Conservation (phyloP, 73 alveolate species). For the Paramecium tetraurelia region DNA sequence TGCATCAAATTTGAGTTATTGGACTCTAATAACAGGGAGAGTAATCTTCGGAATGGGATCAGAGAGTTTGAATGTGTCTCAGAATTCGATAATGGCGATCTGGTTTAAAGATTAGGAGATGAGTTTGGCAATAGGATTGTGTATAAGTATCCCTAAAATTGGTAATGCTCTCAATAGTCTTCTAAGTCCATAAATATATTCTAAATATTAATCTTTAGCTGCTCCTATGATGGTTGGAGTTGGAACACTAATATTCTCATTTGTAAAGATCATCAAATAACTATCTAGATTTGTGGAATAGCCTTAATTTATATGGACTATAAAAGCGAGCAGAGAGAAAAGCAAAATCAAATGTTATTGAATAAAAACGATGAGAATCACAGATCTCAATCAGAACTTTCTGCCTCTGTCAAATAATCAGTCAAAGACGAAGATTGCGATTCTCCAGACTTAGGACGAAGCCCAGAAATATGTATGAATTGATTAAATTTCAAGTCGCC, state of each 20-base stretch:
- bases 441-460: conserved; percentile 17
- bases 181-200: not conserved
- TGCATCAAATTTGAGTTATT: not conserved
- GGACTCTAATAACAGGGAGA: conserved; percentile 85
- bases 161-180: conserved; percentile 72
- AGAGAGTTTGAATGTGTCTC: conserved; percentile 78
- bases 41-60: conserved; percentile 89
- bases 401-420: not conserved
- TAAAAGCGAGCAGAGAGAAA: conserved; percentile 13
- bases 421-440: not conserved
- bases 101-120: conserved; percentile 94
- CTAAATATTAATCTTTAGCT: not conserved
- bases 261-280: not conserved
- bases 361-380: not conserved
- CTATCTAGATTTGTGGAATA: conserved; percentile 9
- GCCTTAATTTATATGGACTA: conserved; percentile 13
- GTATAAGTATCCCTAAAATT: conserved; percentile 77
- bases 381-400: not conserved
- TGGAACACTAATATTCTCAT: not conserved
- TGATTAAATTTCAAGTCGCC: not conserved
- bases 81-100: conserved; percentile 77
- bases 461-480: conserved; percentile 26
- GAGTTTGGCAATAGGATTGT: conserved; percentile 89
- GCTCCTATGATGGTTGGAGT: conserved; percentile 29
- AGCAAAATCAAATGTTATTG: not conserved